phyloP scores from a whole-genome alignment of 176 grass and related monocot species.

The Bonia amplexicaulis region DNA sequence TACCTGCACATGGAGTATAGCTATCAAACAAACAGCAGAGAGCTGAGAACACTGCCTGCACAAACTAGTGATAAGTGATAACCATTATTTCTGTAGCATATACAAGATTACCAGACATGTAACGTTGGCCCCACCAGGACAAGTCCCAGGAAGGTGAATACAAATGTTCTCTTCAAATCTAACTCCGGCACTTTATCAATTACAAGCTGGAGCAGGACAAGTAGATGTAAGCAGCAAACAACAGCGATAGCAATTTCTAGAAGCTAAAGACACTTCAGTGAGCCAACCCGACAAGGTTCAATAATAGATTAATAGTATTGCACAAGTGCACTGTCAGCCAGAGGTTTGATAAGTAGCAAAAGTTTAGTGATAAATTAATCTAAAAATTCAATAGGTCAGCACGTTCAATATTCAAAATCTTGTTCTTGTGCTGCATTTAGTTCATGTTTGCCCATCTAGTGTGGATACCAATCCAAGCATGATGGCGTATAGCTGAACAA shows the following conservation, averaged over 20 bases:
- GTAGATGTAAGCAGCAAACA: not conserved
- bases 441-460: not conserved
- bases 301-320: not conserved
- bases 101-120: conserved; percentile 70
- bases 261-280: not conserved
- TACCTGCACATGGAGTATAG: conserved; percentile 49
- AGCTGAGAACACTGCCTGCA: not conserved
- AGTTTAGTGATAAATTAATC: not conserved
- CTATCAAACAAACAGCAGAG: conserved; percentile 23
- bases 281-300: not conserved
- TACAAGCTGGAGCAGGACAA: conserved; percentile 47
- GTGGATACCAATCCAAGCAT: not conserved
- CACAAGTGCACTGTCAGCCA: not conserved
- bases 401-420: not conserved
- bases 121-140: conserved; percentile 69
- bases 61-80: not conserved
- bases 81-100: not conserved
- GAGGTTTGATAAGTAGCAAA: not conserved
- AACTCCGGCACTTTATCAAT: conserved; percentile 61
- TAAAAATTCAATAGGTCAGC: not conserved
- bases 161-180: conserved; percentile 77
- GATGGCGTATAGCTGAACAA: not conserved
- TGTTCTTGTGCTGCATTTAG: not conserved
- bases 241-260: not conserved
- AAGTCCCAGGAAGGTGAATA: conserved; percentile 83